Conservation (phyloP, 2,329 filamentous ascomycete genomes). For the Fusarium sp. region DNA sequence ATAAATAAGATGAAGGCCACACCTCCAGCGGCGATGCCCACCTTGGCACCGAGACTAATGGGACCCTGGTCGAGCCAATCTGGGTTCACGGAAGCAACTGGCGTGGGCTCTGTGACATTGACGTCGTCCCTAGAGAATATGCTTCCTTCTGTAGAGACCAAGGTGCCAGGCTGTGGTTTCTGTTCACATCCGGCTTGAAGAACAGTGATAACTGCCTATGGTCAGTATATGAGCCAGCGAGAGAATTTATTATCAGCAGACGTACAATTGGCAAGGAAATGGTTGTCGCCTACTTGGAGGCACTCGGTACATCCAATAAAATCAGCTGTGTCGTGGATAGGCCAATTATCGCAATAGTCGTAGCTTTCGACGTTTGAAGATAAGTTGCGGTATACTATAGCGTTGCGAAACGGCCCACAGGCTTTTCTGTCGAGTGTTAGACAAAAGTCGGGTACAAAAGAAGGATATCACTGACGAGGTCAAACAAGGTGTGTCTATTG, state of each 20-base stretch:
- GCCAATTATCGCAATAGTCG: conserved; percentile 64
- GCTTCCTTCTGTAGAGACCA: conserved; percentile 60
- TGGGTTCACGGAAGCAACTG: conserved; percentile 51
- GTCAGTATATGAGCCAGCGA: conserved; percentile 31
- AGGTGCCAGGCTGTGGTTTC: conserved; percentile 56
- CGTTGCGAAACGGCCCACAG: conserved; percentile 58
- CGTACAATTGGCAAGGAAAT: conserved; percentile 64
- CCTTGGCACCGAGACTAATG: conserved; percentile 63
- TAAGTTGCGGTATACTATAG: conserved; percentile 61
- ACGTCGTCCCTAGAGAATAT: conserved; percentile 60
- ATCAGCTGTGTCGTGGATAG: conserved; percentile 49
- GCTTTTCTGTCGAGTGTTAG: conserved; percentile 54
- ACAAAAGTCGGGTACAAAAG: background rate
- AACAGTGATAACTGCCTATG: conserved; percentile 54
- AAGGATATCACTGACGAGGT: conserved; percentile 54
- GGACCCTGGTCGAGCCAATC: conserved; percentile 55
- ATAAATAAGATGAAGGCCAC: conserved; percentile 58
- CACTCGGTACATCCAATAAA: conserved; percentile 57
- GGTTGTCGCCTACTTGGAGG: conserved; percentile 49
- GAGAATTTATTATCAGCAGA: background rate
- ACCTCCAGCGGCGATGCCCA: conserved; percentile 65
- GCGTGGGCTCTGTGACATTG: conserved; percentile 59
- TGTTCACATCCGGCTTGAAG: conserved; percentile 66
- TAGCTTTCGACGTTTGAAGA: conserved; percentile 56
- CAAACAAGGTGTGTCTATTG: conserved; percentile 57